Base-by-base conservation (phyloP, 768 basidiomycete genomes). In the Russula vinacea region DNA sequence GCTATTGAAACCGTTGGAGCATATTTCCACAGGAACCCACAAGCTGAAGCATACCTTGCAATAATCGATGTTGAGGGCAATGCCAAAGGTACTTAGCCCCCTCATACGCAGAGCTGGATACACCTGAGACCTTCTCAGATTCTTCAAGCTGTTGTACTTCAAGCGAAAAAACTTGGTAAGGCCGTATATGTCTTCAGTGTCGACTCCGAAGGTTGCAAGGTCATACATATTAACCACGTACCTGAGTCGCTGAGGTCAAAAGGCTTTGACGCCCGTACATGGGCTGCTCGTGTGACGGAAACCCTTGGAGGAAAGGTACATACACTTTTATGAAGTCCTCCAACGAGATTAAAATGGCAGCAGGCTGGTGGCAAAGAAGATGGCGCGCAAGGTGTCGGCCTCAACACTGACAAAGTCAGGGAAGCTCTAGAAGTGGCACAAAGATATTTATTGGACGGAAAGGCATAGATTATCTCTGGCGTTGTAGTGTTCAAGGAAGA, bases 301-400 rank as follows among this genome's bases (percentile, higher is more conserved):
- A 76, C 94, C 10, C 70, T 98, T 11, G 94, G 95, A 29, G 97
- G 97, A 49, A 98, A 96, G 86, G 94, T 92, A 70, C 70, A 78
- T 70, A n/a, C 3, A 1, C 19, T 29, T 56, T 11, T 10, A 5
- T 13, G 2, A 22, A 32, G 17, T n/a, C 10, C 3, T 35, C 11
- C 49, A 7, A 51, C 24, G 42, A 52, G 5, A 42, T 17, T 57
- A 9, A 53, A 11, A 24, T 57, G 57, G 51, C 10, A 37, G 51
- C 62, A 94, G 92, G 93, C 93, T 57, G 97, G 97, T 60, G 97
- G 97, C 16, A 98, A 95, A 76, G 92, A 92, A 64, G 97, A 98
- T 42, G 82, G 84, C 60, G 89, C 90, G 2, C 93, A 95, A 71
- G 97, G 97, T 29, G 86, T 96, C 16, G 97, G 97, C 35, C 76